Evolutionary conservation across 371 early-diverging fungal species (phyloP).

Genomic region (Apophysomyces variabilis): DNA sequence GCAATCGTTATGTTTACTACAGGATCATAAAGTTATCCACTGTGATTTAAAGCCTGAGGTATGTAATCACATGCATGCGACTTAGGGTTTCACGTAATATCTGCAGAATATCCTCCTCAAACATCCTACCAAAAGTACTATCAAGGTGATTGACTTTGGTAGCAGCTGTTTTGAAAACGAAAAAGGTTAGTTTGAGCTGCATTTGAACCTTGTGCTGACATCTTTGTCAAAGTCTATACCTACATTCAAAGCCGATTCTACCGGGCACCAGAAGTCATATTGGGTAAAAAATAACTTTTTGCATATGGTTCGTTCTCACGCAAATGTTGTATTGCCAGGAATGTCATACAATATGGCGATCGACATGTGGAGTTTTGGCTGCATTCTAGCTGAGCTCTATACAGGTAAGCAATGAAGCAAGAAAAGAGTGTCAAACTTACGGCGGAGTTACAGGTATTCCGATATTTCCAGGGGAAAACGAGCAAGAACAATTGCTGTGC

Average conservation of each 20-base stretch:
- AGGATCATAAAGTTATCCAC: conserved; percentile 75
- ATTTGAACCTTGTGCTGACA: background rate
- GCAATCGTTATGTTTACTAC: conserved; percentile 69
- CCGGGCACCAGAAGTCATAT: conserved; percentile 92
- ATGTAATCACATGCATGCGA: conserved; percentile 7
- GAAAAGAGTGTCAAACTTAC: background rate
- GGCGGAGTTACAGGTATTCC: conserved; percentile 74
- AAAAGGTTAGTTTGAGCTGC: conserved; percentile 28
- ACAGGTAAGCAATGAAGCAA: conserved; percentile 56
- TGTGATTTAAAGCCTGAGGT: conserved; percentile 93
- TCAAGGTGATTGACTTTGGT: conserved; percentile 96
- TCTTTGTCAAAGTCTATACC: conserved; percentile 20
- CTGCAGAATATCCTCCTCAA: conserved; percentile 66
- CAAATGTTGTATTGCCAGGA: conserved; percentile 20
- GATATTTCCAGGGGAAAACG: conserved; percentile 96
- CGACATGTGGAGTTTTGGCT: conserved; percentile 99
- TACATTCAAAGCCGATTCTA: conserved; percentile 39
- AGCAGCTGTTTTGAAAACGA: conserved; percentile 80
- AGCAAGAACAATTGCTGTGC: conserved; percentile 92
- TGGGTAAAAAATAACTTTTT: conserved; percentile 52
- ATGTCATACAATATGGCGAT: conserved; percentile 88
- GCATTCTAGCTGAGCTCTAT: conserved; percentile 96
- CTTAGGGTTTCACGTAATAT: background rate
- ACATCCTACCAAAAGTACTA: conserved; percentile 54
- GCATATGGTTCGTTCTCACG: background rate